A percentile compares a stretch with the other conserved stretches of the same genome.
phyloP scores from a whole-genome alignment of 106 monocot species.

The Phalaenopsis aphrodite region DNA sequence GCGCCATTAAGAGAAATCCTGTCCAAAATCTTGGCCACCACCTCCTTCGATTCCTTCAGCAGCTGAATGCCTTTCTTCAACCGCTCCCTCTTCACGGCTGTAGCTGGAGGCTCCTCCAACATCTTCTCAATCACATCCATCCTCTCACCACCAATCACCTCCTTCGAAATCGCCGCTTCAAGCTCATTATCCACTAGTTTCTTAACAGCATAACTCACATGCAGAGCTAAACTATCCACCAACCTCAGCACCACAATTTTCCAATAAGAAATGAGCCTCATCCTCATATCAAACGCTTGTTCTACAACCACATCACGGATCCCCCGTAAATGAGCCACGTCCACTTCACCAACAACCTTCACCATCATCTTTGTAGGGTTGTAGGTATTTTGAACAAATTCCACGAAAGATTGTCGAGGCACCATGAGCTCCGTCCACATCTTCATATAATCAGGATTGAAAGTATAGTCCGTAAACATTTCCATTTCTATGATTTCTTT shows the following conservation, averaged over 20 bases:
- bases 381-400: neutral
- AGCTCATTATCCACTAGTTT: conserved; percentile 36
- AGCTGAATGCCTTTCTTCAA: conserved; percentile 40
- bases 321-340: conserved; percentile 8
- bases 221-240: conserved; percentile 4
- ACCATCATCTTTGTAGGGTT: neutral
- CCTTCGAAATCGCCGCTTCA: conserved; percentile 22
- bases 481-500: conserved; percentile 42
- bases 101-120: conserved; percentile 36
- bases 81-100: conserved; percentile 38
- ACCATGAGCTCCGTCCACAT: neutral
- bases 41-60: conserved; percentile 42
- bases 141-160: conserved; percentile 10
- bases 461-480: conserved; percentile 14
- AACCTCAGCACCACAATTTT: conserved; percentile 3
- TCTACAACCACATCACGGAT: neutral
- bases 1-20: conserved; percentile 6
- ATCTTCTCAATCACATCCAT: conserved; percentile 29
- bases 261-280: conserved; percentile 11
- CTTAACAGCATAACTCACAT: conserved; percentile 15
- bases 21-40: conserved; percentile 39
- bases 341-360: neutral
- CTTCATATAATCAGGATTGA: conserved; percentile 12
- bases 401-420: neutral
- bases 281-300: conserved; percentile 12